phyloP scores from a whole-genome alignment of 1,284 basidiomycete species.

The Irpex sp. region DNA sequence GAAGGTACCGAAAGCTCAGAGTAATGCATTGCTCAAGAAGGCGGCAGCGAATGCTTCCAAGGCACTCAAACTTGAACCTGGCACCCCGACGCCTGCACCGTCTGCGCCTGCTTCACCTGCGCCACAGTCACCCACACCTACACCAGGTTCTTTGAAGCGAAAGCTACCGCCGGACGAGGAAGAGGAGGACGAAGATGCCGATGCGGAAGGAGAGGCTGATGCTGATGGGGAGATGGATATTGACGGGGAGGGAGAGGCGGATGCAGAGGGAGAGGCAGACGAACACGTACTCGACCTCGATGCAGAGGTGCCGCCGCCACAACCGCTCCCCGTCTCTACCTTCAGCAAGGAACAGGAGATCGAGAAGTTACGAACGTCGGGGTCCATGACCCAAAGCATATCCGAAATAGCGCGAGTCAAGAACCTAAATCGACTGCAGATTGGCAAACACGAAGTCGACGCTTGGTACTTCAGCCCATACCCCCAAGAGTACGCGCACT shows the following conservation, averaged over 20 bases:
- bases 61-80: slow-evolving; percentile 23
- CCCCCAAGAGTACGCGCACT: slow-evolving; percentile 95
- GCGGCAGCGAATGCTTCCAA: slow-evolving; percentile 30
- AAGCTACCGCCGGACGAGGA: slow-evolving; percentile 56
- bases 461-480: slow-evolving; percentile 99
- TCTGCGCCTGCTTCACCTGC: slow-evolving; percentile 38
- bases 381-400: slow-evolving; percentile 98
- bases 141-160: slow-evolving; percentile 60
- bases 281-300: slow-evolving; percentile 42
- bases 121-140: slow-evolving; percentile 38
- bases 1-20: slow-evolving; percentile 41
- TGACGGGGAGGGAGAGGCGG: slow-evolving; percentile 44
- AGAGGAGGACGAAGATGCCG: slow-evolving; percentile 58
- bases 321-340: slow-evolving; percentile 44
- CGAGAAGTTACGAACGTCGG: slow-evolving; percentile 95
- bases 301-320: slow-evolving; percentile 31
- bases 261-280: slow-evolving; percentile 42
- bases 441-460: slow-evolving; percentile 95
- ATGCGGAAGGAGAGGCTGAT: slow-evolving; percentile 50
- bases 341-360: slow-evolving; percentile 98
- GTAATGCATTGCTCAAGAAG: slow-evolving; percentile 28
- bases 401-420: slow-evolving; percentile 98
- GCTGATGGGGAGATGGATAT: slow-evolving; percentile 39
- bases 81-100: slow-evolving; percentile 23
- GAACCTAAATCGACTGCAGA: slow-evolving; percentile 96